phyloP scores from a whole-genome alignment of 441 rosid genomes.

The Arabidopsis hybrid region DNA sequence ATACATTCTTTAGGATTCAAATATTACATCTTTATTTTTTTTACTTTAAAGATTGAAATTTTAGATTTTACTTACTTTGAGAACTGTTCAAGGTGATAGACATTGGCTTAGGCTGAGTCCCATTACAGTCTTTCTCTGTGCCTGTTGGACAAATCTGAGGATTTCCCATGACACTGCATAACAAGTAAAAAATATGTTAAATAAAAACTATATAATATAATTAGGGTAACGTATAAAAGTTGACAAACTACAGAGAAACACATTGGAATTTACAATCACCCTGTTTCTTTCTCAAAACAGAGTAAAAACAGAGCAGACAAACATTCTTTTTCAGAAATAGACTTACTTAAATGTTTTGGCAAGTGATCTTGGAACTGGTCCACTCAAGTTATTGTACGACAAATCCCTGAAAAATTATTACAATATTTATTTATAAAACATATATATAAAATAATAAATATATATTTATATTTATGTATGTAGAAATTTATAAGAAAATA shows the following conservation, averaged over 20 bases:
- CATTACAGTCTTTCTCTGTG: constrained; percentile 71
- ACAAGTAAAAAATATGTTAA: constrained; percentile 15
- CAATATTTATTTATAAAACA: background rate
- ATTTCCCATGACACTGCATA: constrained; percentile 82
- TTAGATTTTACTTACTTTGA: constrained; percentile 53
- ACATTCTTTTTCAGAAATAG: constrained; percentile 30
- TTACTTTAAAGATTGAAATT: background rate
- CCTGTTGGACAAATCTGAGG: constrained; percentile 79
- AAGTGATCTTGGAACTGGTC: constrained; percentile 73
- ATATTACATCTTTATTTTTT: background rate
- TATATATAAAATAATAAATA: background rate
- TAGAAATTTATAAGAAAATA: background rate
- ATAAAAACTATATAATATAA: background rate
- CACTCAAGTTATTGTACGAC: constrained; percentile 84
- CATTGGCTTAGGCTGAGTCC: constrained; percentile 67
- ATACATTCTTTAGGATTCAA: background rate
- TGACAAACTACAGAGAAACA: constrained; percentile 1
- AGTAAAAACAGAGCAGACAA: constrained; percentile 33
- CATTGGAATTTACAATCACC: constrained; percentile 1
- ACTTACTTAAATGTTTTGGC: constrained; percentile 92
- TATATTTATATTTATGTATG: background rate
- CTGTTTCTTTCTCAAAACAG: constrained; percentile 25
- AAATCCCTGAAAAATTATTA: constrained; percentile 64
- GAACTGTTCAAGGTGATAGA: constrained; percentile 60
- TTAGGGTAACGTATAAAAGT: constrained; percentile 29